Evolutionary conservation across 1,284 basidiomycete species (phyloP), one percentile per base, ranked within the genome.

Genomic region (Paramarasmius palmivorus): DNA sequence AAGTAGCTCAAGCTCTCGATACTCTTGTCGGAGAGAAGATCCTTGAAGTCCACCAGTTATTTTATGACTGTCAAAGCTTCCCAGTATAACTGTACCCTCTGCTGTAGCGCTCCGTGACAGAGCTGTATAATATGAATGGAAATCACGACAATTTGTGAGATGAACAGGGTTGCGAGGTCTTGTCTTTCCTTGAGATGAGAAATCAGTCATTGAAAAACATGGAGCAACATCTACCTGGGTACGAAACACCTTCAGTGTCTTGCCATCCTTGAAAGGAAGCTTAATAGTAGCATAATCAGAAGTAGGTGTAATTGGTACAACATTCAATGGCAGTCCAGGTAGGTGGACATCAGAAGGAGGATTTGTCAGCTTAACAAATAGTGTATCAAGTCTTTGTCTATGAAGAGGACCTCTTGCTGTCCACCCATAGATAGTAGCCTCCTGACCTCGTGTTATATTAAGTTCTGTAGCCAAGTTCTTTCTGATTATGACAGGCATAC

Each of bases 311-410:
- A n/a, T n/a, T n/a, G n/a, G n/a, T n/a, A n/a, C n/a, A n/a, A n/a
- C n/a, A n/a, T n/a, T n/a, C n/a, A n/a, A n/a, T n/a, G n/a, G n/a
- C n/a, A n/a, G n/a, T n/a, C n/a, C n/a, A n/a, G n/a, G n/a, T n/a
- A n/a, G n/a, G n/a, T n/a, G n/a, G n/a, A 60, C 71, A 69, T 44
- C 8, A 40, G 49, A 53, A 2, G 71, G 67, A 2, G 69, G 66
- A 39, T 67, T 61, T 2, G 54, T 58, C 0, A 78, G 52, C 41
- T 66, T 53, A 0, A 77, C 70, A 66, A 74, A 75, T 1, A 77
- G 32, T 3, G 63, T 68, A 0, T 72, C 63, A 4, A 76, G 49
- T 0, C 60, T 22, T 20, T 37, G 38, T 52, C 63, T 14, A 8
- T 36, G 20, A 17, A 5, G 17, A 14, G 42, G 5, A 15, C 41